Base-by-base conservation (phyloP, 495 filamentous ascomycete genomes). In the Talaromyces liani region DNA sequence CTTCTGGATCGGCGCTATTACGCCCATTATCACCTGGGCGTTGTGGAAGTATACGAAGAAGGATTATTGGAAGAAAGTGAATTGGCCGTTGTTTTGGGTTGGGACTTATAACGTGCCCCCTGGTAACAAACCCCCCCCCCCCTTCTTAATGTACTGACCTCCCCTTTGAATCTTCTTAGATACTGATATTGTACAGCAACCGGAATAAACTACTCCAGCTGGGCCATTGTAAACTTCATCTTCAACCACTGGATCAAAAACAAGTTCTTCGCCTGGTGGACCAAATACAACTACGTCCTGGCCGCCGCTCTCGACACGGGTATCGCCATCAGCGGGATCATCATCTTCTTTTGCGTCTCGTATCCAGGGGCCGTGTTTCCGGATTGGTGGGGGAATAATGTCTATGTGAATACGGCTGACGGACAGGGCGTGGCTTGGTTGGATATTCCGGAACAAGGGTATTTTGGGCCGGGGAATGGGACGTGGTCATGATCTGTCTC, bases 151-250 rank as follows among this genome's bases (percentile, higher is more conserved):
- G 9, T 54, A n/a, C 53, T 14, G 3, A n/a, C 27, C 12, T 56
- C 5, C 60, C 31, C 61, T 2, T 24, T 67, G 10, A 12, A 58
- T 58, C 24, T 27, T 29, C 56, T 10, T 4, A n/a, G 7, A 12
- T 33, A 5, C 36, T 14, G 14, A 41, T 41, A 5, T 14, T 34
- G 12, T 14, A 63, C 69, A 64, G 79, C 77, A 4, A 80, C 77
- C n/a, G 77, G 77, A 12, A 81, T 79, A 61, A 81, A 80, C 64
- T 80, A 81, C 60, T 77, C 75, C 54, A 78, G 75, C 64, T 80
- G 77, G 77, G 77, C 76, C 16, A 68, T 81, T 29, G 77, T 81
- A 63, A 79, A 79, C 65, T 71, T 78, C 25, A 60, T 76, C 61
- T 81, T 81, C 71, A 77, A 79, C 63, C 67, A 74, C 64, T 64